Conservation (phyloP, 106 monocot species). For the Gastrodia elata region DNA sequence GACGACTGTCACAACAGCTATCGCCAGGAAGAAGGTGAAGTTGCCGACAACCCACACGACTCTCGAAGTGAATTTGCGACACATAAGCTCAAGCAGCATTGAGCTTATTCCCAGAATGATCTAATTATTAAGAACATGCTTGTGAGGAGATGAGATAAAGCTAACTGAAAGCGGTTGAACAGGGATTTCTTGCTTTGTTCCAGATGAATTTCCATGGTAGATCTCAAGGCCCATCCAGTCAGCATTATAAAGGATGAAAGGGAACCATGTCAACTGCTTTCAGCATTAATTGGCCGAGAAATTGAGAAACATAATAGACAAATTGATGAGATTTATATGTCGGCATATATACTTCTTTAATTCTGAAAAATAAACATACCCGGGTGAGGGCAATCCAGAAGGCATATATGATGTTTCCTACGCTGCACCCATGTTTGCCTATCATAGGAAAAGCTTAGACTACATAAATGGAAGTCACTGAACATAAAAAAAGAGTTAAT, state of each 20-base stretch:
- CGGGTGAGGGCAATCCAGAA: constrained; percentile 43
- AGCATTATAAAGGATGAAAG: constrained; percentile 54
- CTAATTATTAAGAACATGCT: constrained; percentile 17
- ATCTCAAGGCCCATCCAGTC: constrained; percentile 69
- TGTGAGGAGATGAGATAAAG: neutral
- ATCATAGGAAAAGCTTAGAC: neutral
- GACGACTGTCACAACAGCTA: constrained; percentile 33
- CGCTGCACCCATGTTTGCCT: constrained; percentile 34
- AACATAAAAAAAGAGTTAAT: too few species aligned
- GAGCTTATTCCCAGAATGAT: constrained; percentile 45
- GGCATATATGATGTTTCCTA: constrained; percentile 45
- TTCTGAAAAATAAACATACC: constrained; percentile 2
- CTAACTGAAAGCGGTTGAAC: neutral
- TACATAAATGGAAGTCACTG: too few species aligned
- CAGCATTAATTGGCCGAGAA: too few species aligned
- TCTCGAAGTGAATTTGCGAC: constrained; percentile 33
- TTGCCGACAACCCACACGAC: constrained; percentile 53
- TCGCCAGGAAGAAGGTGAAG: constrained; percentile 35
- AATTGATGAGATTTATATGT: too few species aligned
- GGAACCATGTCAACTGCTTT: constrained; percentile 50
- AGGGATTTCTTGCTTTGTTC: constrained; percentile 16
- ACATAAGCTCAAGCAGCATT: constrained; percentile 42
- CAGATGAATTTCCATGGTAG: constrained; percentile 43
- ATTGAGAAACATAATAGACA: neutral
- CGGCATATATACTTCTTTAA: too few species aligned